Evolutionary conservation across 192 early-diverging fungal genomes (phyloP).

Genomic region (Nowakowskiella sp.): DNA sequence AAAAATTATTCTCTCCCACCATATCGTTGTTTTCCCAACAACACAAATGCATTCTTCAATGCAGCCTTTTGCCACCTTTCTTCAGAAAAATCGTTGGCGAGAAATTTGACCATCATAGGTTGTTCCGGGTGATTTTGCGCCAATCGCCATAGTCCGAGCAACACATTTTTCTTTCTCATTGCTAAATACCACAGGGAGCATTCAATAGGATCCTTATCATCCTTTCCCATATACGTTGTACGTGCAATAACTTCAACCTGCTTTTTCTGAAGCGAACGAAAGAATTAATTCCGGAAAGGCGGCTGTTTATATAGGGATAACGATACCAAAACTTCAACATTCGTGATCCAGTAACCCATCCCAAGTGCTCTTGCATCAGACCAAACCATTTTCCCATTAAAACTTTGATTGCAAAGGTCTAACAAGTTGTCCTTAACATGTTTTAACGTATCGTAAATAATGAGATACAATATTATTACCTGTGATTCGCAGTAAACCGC

Average conservation of each 20-base stretch:
- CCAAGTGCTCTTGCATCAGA: conserved; percentile 72
- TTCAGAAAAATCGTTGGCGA: conserved; percentile 86
- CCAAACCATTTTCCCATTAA: conserved; percentile 66
- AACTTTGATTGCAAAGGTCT: conserved; percentile 44
- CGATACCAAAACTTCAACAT: conserved; percentile 64
- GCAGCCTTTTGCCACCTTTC: conserved; percentile 89
- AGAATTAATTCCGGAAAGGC: conserved; percentile 7
- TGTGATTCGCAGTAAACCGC: conserved; percentile 87
- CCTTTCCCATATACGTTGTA: conserved; percentile 69
- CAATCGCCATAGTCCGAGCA: conserved; percentile 85
- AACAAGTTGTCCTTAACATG: conserved; percentile 50
- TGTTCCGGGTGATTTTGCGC: conserved; percentile 78
- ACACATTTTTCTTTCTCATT: conserved; percentile 78
- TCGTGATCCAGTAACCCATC: conserved; percentile 77
- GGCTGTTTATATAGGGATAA: too few species aligned
- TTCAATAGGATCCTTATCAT: conserved; percentile 75
- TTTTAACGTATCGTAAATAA: not conserved
- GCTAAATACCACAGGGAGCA: conserved; percentile 87
- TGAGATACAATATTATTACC: conserved; percentile 20
- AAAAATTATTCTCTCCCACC: conserved; percentile 30
- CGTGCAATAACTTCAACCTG: conserved; percentile 82
- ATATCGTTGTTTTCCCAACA: conserved; percentile 89
- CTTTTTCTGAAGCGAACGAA: conserved; percentile 24
- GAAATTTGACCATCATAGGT: conserved; percentile 78
- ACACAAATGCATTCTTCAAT: conserved; percentile 95